Conservation (phyloP, 1,284 basidiomycete genomes). For the Leccinum subrobustum region DNA sequence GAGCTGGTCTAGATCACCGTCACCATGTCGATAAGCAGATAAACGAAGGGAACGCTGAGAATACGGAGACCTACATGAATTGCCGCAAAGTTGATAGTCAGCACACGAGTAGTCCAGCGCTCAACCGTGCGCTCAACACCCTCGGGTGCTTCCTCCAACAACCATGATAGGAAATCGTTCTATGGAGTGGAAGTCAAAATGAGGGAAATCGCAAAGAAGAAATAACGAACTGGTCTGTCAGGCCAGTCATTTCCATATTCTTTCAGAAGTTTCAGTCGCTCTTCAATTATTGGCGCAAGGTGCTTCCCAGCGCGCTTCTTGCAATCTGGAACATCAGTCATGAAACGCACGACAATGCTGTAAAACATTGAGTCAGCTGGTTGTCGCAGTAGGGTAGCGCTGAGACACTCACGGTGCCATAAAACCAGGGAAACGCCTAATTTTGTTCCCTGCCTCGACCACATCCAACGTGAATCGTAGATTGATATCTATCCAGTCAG, state of each 20-base stretch:
- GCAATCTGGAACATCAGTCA: not conserved
- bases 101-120: slow-evolving; percentile 33
- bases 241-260: slow-evolving; percentile 38
- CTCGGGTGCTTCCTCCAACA: slow-evolving; percentile 37
- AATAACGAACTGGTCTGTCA: slow-evolving; percentile 36
- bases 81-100: slow-evolving; percentile 39
- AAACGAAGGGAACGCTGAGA: not conserved
- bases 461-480: slow-evolving; percentile 36
- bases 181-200: slow-evolving; percentile 8
- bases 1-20: slow-evolving; percentile 11
- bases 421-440: slow-evolving; percentile 38
- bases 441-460: slow-evolving; percentile 23
- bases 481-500: slow-evolving; percentile 36
- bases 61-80: slow-evolving; percentile 29
- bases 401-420: slow-evolving; percentile 38
- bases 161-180: slow-evolving; percentile 38
- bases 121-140: slow-evolving; percentile 29
- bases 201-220: slow-evolving; percentile 2
- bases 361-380: not conserved
- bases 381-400: not conserved
- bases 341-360: slow-evolving; percentile 1
- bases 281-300: slow-evolving; percentile 37
- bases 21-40: not conserved
- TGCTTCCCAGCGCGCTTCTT: slow-evolving; percentile 23
- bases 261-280: slow-evolving; percentile 31